Percentiles rank a stretch among this genome's conserved stretches.
These are phyloP conservation scores for Daldinia caldariorum DNA, from an alignment of 495 filamentous ascomycete genomes.

Conservation along the genomic window DNA sequence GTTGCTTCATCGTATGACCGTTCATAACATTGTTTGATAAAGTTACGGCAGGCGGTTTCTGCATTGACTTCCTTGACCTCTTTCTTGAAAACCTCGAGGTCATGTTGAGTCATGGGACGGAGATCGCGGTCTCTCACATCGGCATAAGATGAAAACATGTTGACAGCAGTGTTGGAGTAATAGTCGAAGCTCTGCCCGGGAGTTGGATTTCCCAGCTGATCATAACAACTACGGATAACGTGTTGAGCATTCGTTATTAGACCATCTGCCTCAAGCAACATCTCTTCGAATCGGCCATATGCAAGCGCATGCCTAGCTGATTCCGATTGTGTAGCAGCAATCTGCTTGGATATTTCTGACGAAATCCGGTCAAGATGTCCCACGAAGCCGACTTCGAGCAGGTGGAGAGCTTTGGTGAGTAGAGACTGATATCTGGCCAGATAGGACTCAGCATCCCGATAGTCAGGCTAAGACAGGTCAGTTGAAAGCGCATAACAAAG, in stretches of 20 bases:
- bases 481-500: slow-evolving; percentile 20
- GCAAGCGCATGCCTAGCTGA: slow-evolving; percentile 62
- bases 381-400: slow-evolving; percentile 63
- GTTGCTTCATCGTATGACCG: slow-evolving; percentile 59
- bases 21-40: slow-evolving; percentile 61
- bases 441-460: slow-evolving; percentile 87
- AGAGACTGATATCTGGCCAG: slow-evolving; percentile 90
- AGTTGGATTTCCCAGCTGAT: slow-evolving; percentile 68
- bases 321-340: slow-evolving; percentile 58
- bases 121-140: slow-evolving; percentile 59
- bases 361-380: slow-evolving; percentile 57
- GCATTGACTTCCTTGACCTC: slow-evolving; percentile 55
- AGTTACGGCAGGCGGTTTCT: slow-evolving; percentile 59
- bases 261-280: slow-evolving; percentile 56
- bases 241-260: slow-evolving; percentile 58
- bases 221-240: slow-evolving; percentile 65
- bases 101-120: slow-evolving; percentile 63
- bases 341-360: slow-evolving; percentile 56
- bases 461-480: slow-evolving; percentile 66
- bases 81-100: slow-evolving; percentile 60
- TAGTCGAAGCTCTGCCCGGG: slow-evolving; percentile 62
- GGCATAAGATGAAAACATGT: slow-evolving; percentile 57
- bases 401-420: slow-evolving; percentile 64
- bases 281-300: slow-evolving; percentile 61
- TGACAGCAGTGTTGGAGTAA: slow-evolving; percentile 69